phyloP scores from a whole-genome alignment of 495 filamentous ascomycete genomes.

The Rostrohypoxylon terebratum region DNA sequence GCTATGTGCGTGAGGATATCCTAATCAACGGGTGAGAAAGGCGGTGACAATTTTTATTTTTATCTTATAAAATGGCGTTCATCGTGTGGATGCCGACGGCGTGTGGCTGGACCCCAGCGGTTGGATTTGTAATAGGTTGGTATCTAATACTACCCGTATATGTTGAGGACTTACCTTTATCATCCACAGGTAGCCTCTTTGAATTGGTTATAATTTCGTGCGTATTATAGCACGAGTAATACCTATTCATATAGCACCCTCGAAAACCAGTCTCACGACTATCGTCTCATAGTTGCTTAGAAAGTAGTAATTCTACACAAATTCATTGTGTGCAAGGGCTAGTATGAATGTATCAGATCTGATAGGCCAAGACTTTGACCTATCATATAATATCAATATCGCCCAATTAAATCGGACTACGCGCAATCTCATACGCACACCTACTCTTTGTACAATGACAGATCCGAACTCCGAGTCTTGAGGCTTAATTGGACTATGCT shows the following conservation, averaged over 20 bases:
- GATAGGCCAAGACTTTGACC: constrained; percentile 2
- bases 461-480: constrained; percentile 1
- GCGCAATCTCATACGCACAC: neutral
- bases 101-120: neutral
- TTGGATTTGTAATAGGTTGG: too few relatives aligned
- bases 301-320: neutral
- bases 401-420: neutral
- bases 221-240: neutral
- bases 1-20: neutral
- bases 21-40: neutral
- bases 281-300: constrained; percentile 1
- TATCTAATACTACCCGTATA: neutral
- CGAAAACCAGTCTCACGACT: neutral
- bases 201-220: too few relatives aligned
- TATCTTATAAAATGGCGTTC: neutral
- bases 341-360: constrained; percentile 6
- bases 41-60: neutral
- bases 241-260: neutral
- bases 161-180: neutral
- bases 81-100: neutral
- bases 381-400: constrained; percentile 1
- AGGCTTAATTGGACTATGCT: neutral
- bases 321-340: neutral
- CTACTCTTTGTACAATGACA: too few relatives aligned
- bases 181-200: neutral